Base-by-base conservation (phyloP, 1,284 basidiomycete genomes). In the Trichosporon faecale region DNA sequence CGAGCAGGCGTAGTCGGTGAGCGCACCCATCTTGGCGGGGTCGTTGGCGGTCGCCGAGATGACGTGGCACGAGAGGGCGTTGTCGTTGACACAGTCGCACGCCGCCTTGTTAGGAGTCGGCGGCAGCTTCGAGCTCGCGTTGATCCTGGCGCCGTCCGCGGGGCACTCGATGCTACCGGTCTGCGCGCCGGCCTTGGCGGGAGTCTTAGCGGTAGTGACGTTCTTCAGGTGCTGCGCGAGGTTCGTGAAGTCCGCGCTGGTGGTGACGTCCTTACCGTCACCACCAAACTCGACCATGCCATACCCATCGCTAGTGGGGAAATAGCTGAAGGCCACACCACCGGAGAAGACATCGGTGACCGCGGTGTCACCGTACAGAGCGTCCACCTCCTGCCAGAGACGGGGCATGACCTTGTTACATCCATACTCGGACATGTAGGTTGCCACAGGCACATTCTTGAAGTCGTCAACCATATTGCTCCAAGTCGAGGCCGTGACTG, bases 351-450 rank as follows among this genome's bases (percentile, higher is more conserved):
- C 89, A 73, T 89, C 83, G 12, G 89, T 87, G 87, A 94, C 92
- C 23, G 90, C 84, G 11, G 85, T 77, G 29, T 61, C 57, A 69
- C 90, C 87, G 80, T 91, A 91, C 21, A 97, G 86, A n/a, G 90
- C 88, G 37, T 83, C 85, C 14, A 90, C 89, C 80, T 97, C 94
- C 46, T 89, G 90, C 92, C 92, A 97, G 29, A 89, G 84, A 76
- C 93, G 89, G 57, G 90, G 88, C 23, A 85, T 85, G 25, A 80
- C 83, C 12, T 84, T 87, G 78, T 90, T 89, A 77, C 91, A 93
- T 70, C 94, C 94, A 74, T 88, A 96, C 86, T 97, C 94, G 79
- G 92, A 92, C 84, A 95, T 93, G 86, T 95, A 95, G 5, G 92
- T 91, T 1, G 89, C 88, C 27, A 95, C 88, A 67, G 92, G 92